Conservation (phyloP, 768 basidiomycete genomes). For the Amanita rubescens region DNA sequence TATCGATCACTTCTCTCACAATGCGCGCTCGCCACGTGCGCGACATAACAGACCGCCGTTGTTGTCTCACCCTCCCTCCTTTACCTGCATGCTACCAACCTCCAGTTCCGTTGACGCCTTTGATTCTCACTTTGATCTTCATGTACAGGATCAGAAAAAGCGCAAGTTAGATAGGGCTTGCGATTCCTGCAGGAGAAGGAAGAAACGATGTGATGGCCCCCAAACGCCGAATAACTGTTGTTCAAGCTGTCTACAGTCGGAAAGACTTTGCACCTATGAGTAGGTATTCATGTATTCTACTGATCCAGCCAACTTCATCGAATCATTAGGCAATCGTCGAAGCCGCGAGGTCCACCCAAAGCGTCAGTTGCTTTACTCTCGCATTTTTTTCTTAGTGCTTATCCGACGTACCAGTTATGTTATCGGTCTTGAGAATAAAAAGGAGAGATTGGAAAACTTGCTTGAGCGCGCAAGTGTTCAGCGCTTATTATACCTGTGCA, state of each 20-base stretch:
- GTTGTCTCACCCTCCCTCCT: no score
- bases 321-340: constrained; percentile 46
- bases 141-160: constrained; percentile 23
- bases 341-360: constrained; percentile 61
- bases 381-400: neutral
- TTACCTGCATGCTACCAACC: neutral
- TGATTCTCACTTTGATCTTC: no score
- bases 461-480: constrained; percentile 38
- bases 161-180: constrained; percentile 50
- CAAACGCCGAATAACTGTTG: constrained; percentile 43
- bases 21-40: no score
- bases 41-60: no score
- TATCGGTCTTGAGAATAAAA: constrained; percentile 48
- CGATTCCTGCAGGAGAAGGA: constrained; percentile 50
- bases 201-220: constrained; percentile 56
- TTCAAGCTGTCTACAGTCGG: constrained; percentile 46
- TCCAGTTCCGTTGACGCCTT: neutral
- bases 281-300: constrained; percentile 22
- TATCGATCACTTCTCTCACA: no score
- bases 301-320: neutral
- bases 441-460: constrained; percentile 49
- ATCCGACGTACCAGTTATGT: constrained; percentile 36
- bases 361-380: constrained; percentile 35
- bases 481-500: neutral
- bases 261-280: constrained; percentile 55